Evolutionary conservation across 352 stramenopile species (phyloP).

Genomic region (Pythium aphanidermatum): DNA sequence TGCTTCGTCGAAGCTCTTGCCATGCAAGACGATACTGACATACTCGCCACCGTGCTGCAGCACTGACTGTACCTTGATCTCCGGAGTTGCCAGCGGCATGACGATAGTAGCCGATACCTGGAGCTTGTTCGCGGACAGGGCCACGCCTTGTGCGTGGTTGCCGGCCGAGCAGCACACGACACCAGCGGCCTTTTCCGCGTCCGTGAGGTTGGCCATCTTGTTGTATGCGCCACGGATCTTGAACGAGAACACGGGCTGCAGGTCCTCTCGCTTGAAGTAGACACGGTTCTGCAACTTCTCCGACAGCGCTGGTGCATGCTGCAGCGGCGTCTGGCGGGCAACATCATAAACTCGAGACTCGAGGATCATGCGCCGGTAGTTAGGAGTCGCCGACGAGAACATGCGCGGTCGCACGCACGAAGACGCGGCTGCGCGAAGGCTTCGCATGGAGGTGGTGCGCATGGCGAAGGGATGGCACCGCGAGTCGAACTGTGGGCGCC

Average conservation of each 20-base stretch:
- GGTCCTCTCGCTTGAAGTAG: slow-evolving; percentile 95
- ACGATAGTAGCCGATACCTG: slow-evolving; percentile 94
- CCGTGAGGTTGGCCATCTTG: slow-evolving; percentile 93
- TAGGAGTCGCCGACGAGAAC: slow-evolving; percentile 25
- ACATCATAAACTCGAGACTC: slow-evolving; percentile 84
- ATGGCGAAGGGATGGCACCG: no score
- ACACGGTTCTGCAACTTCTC: slow-evolving; percentile 75
- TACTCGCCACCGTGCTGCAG: slow-evolving; percentile 82
- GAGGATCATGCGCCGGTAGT: slow-evolving; percentile 85
- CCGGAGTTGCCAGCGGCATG: slow-evolving; percentile 96
- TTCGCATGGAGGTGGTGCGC: no score
- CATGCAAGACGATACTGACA: slow-evolving; percentile 93
- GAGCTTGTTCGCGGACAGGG: slow-evolving; percentile 90
- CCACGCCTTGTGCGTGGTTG: slow-evolving; percentile 98
- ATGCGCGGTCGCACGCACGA: background rate
- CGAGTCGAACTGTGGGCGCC: no score
- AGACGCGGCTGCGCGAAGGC: background rate
- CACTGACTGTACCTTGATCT: slow-evolving; percentile 94
- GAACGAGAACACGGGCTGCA: slow-evolving; percentile 98
- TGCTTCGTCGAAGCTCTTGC: slow-evolving; percentile 97
- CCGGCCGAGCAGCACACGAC: slow-evolving; percentile 85
- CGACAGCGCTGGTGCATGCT: slow-evolving; percentile 59
- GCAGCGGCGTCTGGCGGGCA: slow-evolving; percentile 78
- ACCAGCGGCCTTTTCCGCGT: slow-evolving; percentile 62
- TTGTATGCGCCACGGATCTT: slow-evolving; percentile 99